These are phyloP conservation scores for Pseudogymnoascus sp. DNA, from an alignment of 2,329 filamentous ascomycete genomes.

Conservation along the genomic window DNA sequence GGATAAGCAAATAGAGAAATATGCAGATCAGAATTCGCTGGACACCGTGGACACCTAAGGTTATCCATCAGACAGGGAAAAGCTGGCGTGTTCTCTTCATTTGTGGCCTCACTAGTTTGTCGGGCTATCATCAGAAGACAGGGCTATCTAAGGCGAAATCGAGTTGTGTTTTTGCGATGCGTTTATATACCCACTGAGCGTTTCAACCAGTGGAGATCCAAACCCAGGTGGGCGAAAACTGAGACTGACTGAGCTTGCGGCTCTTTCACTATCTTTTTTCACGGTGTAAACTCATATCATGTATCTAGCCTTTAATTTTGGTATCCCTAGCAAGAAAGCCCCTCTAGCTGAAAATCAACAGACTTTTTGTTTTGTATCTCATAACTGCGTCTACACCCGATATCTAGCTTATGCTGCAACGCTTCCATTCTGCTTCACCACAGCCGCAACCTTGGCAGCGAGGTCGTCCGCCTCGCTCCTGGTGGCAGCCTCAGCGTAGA, in stretches of 20 bases:
- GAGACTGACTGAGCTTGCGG: background rate
- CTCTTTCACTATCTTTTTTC: background rate
- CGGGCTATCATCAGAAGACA: background rate
- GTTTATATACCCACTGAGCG: background rate
- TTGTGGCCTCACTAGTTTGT: background rate
- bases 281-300: background rate
- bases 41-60: background rate
- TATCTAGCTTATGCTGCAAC: background rate
- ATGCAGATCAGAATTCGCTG: background rate
- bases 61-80: background rate
- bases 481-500: constrained; percentile 91
- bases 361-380: constrained; percentile 5
- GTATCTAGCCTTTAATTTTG: background rate
- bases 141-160: background rate
- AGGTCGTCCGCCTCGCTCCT: constrained; percentile 86
- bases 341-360: background rate
- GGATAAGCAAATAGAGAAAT: background rate
- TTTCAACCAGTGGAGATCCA: background rate
- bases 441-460: constrained; percentile 62
- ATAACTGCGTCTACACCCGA: background rate
- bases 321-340: background rate
- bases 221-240: background rate
- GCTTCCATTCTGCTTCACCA: constrained; percentile 22
- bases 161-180: background rate
- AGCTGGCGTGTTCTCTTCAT: background rate